Conservation (phyloP, 352 stramenopile species). For the Phytophthora lateralis region DNA sequence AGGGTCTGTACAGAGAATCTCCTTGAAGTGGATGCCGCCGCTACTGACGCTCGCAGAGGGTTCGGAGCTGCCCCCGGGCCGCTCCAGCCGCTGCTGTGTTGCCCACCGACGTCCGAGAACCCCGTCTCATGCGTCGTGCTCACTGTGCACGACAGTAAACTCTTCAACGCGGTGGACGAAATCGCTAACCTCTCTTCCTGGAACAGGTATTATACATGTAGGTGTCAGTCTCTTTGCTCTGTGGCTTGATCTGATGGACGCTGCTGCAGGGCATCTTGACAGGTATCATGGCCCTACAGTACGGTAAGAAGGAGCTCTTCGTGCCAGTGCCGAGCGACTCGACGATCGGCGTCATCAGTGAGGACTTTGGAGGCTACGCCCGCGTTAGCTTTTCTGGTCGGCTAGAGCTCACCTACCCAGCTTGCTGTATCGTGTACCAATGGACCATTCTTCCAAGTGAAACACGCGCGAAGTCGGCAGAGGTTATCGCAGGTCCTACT, state of each 20-base stretch:
- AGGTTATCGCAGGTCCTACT: constrained; percentile 34
- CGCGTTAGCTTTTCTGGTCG: constrained; percentile 41
- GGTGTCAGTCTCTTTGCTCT: neutral
- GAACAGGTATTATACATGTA: constrained; percentile 27
- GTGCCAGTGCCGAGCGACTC: constrained; percentile 9
- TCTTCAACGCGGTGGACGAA: constrained; percentile 43
- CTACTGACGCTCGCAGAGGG: constrained; percentile 1
- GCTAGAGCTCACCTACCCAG: constrained; percentile 45
- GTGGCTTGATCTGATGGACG: neutral
- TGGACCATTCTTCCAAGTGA: constrained; percentile 45
- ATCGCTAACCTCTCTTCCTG: constrained; percentile 32
- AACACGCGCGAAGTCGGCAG: constrained; percentile 35
- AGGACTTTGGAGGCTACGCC: constrained; percentile 46
- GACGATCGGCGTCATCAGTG: constrained; percentile 10
- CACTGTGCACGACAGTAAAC: constrained; percentile 12
- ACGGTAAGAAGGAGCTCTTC: constrained; percentile 14
- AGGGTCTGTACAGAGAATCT: no score
- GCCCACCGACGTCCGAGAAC: constrained; percentile 2
- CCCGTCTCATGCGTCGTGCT: constrained; percentile 14
- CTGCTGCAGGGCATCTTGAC: constrained; percentile 8
- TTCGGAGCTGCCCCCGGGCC: neutral
- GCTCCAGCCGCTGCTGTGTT: constrained; percentile 28
- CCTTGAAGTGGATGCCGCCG: no score
- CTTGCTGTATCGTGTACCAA: constrained; percentile 42
- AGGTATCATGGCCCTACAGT: constrained; percentile 3